These are phyloP conservation scores for Xerocomus brunneocitrinus DNA, from an alignment of 768 basidiomycete species.

Conservation along the genomic window DNA sequence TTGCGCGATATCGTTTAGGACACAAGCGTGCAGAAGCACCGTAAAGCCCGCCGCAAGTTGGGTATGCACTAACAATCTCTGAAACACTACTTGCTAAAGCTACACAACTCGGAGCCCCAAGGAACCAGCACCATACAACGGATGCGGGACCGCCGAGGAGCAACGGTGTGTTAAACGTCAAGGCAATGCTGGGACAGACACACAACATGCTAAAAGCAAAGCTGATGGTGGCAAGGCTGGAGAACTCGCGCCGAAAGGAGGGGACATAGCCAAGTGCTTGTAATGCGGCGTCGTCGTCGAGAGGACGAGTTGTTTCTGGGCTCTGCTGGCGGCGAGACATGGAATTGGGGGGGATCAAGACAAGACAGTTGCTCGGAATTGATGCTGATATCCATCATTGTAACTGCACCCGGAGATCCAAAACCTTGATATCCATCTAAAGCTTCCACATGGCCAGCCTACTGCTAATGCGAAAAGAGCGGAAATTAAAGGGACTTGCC, in stretches of 20 bases:
- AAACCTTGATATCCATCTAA: too few relatives aligned
- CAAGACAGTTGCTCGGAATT: too few relatives aligned
- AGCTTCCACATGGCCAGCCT: too few relatives aligned
- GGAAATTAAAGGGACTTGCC: too few relatives aligned
- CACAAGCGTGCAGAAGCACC: background rate
- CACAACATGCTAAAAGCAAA: conserved; percentile 34
- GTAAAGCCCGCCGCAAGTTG: conserved; percentile 21
- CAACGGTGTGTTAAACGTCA: conserved; percentile 35
- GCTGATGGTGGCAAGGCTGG: conserved; percentile 33
- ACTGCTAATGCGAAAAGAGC: too few relatives aligned
- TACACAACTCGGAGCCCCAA: conserved; percentile 25
- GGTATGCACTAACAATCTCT: conserved; percentile 30
- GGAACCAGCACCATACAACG: conserved; percentile 35
- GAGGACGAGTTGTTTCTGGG: background rate
- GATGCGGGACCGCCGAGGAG: conserved; percentile 35
- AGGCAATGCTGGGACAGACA: conserved; percentile 33
- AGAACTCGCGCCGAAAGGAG: conserved; percentile 41
- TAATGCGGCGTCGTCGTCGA: conserved; percentile 16
- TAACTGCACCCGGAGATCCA: too few relatives aligned
- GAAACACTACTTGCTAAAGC: conserved; percentile 28
- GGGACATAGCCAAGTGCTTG: conserved; percentile 29
- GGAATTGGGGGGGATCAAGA: background rate
- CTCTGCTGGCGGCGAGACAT: conserved; percentile 3
- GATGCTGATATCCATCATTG: too few relatives aligned
- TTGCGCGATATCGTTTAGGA: background rate